A percentile compares a stretch with the other conserved stretches of the same genome.
Evolutionary conservation across 257 asterid genomes (phyloP).

Genomic region (Solanum boliviense): DNA sequence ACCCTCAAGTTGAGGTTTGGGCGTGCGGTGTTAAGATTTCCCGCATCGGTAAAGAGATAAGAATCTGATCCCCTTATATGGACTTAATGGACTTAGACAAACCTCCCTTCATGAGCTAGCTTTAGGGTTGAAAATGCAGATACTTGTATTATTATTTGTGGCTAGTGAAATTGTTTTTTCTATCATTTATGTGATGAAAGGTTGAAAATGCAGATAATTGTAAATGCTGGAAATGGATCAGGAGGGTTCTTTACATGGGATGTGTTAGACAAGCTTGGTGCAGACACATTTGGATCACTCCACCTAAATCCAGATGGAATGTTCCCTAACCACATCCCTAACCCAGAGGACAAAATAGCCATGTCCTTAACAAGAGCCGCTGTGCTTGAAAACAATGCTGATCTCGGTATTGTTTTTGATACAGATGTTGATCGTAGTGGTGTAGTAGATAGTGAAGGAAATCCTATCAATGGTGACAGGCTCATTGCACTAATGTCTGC

Average conservation of each 20-base stretch:
- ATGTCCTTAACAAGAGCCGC: slow-evolving; percentile 75
- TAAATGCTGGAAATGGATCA: slow-evolving; percentile 93
- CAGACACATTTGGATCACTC: slow-evolving; percentile 89
- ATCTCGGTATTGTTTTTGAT: slow-evolving; percentile 85
- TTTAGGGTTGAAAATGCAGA: no score
- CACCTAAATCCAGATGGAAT: slow-evolving; percentile 89
- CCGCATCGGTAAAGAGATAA: no score
- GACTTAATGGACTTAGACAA: no score
- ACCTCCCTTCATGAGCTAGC: no score
- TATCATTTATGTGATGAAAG: background rate
- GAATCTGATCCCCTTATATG: no score
- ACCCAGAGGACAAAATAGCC: slow-evolving; percentile 83
- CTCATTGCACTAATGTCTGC: slow-evolving; percentile 81
- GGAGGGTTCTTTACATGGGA: slow-evolving; percentile 96
- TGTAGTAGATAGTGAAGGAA: slow-evolving; percentile 62
- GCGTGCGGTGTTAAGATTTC: no score
- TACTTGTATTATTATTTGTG: no score
- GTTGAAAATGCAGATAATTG: slow-evolving; percentile 62
- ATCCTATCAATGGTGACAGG: slow-evolving; percentile 73
- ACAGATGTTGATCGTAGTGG: slow-evolving; percentile 92
- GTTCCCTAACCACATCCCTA: slow-evolving; percentile 96
- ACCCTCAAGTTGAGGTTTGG: no score
- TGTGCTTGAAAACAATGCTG: slow-evolving; percentile 58
- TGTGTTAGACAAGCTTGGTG: slow-evolving; percentile 84
- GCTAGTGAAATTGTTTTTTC: background rate